Evolutionary conservation across 2,329 filamentous ascomycete genomes (phyloP).

Genomic region (Pseudocercospora fuligena): DNA sequence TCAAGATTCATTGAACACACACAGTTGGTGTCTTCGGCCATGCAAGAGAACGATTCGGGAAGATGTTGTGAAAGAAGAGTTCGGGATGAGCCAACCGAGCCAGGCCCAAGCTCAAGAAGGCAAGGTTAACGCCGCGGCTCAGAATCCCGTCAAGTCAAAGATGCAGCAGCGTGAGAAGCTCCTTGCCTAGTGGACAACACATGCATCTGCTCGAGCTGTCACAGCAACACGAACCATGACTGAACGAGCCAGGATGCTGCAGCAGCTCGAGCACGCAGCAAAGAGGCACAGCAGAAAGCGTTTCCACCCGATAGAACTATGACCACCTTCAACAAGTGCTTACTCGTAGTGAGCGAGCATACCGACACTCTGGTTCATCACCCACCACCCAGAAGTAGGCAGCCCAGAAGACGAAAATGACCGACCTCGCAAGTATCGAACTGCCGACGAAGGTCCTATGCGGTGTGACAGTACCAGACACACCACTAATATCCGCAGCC

Average conservation of each 20-base stretch:
- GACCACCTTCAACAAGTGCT: neutral
- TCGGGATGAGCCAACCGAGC: too few relatives aligned
- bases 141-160: too few relatives aligned
- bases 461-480: slow-evolving; percentile 44
- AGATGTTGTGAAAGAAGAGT: too few relatives aligned
- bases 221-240: neutral
- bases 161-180: neutral
- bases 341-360: neutral
- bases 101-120: too few relatives aligned
- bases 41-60: too few relatives aligned
- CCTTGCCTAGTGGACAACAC: neutral
- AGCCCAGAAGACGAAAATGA: neutral
- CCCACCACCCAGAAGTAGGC: neutral
- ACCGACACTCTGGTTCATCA: slow-evolving; percentile 5
- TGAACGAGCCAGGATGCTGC: too few relatives aligned
- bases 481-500: slow-evolving; percentile 44
- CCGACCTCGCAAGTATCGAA: neutral
- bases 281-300: neutral
- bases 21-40: too few relatives aligned
- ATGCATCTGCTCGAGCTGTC: slow-evolving; percentile 2
- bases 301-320: neutral
- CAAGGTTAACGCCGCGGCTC: too few relatives aligned
- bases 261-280: neutral
- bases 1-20: too few relatives aligned
- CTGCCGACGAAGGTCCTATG: slow-evolving; percentile 27